phyloP scores from a whole-genome alignment of 805 yeast genomes.

The Candida maesae region DNA sequence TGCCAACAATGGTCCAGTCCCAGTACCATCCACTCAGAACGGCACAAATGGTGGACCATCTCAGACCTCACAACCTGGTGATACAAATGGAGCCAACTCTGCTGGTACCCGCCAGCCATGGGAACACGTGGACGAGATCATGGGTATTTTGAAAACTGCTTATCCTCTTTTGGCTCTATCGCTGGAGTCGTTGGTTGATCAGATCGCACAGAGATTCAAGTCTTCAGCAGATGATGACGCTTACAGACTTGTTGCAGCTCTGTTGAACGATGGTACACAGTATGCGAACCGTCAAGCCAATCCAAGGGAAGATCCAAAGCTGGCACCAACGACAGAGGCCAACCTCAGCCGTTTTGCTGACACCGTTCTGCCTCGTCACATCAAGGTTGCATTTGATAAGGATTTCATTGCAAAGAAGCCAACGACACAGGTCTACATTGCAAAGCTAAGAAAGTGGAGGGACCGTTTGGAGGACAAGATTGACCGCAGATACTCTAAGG shows the following conservation, averaged over 20 bases:
- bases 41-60: slow-evolving; percentile 3
- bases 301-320: slow-evolving; percentile 82
- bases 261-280: slow-evolving; percentile 90
- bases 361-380: slow-evolving; percentile 83
- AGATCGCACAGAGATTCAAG: slow-evolving; percentile 89
- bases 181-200: slow-evolving; percentile 92
- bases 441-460: slow-evolving; percentile 85
- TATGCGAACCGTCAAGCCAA: slow-evolving; percentile 80
- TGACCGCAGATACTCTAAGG: slow-evolving; percentile 76
- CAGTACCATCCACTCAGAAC: slow-evolving; percentile 2
- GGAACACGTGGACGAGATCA: slow-evolving; percentile 89
- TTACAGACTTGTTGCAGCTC: slow-evolving; percentile 86
- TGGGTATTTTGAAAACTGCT: slow-evolving; percentile 94
- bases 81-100: slow-evolving; percentile 5
- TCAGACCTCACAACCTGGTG: not conserved
- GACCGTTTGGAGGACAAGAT: slow-evolving; percentile 87
- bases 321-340: slow-evolving; percentile 89
- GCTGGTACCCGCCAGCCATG: slow-evolving; percentile 67
- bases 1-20: not conserved
- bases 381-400: slow-evolving; percentile 83
- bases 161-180: slow-evolving; percentile 91
- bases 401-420: slow-evolving; percentile 89
- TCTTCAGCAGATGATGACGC: slow-evolving; percentile 95
- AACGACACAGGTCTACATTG: slow-evolving; percentile 80
- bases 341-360: slow-evolving; percentile 88